phyloP scores from a whole-genome alignment of 352 stramenopile species.

The Pythium periplocum region DNA sequence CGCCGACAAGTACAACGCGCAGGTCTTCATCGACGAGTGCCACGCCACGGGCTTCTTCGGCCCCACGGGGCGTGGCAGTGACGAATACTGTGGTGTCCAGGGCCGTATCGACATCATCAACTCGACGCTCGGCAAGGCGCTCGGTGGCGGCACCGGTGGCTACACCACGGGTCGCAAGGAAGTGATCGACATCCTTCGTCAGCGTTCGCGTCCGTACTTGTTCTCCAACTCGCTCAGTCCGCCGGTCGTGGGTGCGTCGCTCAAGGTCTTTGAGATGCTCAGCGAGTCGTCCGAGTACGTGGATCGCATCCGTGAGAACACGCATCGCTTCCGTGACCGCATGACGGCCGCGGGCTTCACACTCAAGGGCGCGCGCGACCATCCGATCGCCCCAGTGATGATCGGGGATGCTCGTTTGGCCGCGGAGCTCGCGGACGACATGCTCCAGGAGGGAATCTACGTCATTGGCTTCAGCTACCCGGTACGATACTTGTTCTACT shows the following conservation, averaged over 20 bases:
- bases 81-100: constrained; percentile 89
- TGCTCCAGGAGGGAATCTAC: constrained; percentile 92
- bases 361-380: constrained; percentile 81
- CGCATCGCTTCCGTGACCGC: constrained; percentile 88
- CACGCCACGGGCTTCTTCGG: constrained; percentile 94
- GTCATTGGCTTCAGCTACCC: constrained; percentile 94
- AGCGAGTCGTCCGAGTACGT: constrained; percentile 80
- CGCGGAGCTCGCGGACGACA: constrained; percentile 86
- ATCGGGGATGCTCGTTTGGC: constrained; percentile 88
- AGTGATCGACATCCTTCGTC: constrained; percentile 89
- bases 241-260: constrained; percentile 89
- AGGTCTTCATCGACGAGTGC: constrained; percentile 93
- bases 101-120: constrained; percentile 93
- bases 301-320: constrained; percentile 86
- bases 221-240: constrained; percentile 93
- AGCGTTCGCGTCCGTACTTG: constrained; percentile 89
- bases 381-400: constrained; percentile 91
- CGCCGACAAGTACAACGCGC: constrained; percentile 90
- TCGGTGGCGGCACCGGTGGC: constrained; percentile 89
- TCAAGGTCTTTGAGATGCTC: constrained; percentile 93
- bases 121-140: constrained; percentile 92
- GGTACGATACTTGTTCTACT: constrained; percentile 27
- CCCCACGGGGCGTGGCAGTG: constrained; percentile 85
- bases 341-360: constrained; percentile 90
- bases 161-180: constrained; percentile 90